Base-by-base conservation (phyloP, 352 stramenopile species). In the Phytophthora pseudosyringae region DNA sequence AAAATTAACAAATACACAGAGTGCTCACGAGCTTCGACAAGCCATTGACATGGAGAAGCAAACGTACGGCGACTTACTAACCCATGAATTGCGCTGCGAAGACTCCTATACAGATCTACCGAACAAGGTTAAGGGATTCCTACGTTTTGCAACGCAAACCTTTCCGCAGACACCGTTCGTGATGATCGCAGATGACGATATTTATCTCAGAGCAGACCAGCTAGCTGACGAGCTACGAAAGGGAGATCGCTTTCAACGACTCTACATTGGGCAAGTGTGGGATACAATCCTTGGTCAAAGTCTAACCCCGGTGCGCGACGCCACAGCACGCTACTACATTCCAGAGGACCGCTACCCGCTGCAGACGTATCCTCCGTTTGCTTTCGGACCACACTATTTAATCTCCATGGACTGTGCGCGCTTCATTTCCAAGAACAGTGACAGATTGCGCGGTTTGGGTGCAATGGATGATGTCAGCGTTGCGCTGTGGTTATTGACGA, bases 151-250 rank as follows among this genome's bases (percentile, higher is more conserved):
- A 0, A 15, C 35, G 7, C 1, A 50, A 7, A 39, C 0, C 2
- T 71, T 56, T 13, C 15, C 57, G 11, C 38, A 48, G 8, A 57
- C 64, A 11, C 46, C 61, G 32, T 88, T 83, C 33, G 48, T 86
- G n/a, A 81, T 88, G 73, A 75, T 88, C 21, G 58, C 64, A 9
- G 79, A 88, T 46, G 78, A 88, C 39, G 78, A 88, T 43, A 75
- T 88, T 35, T 88, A 85, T 29, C 65, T 88, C 0, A 56, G 71
- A 38, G 52, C 69, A 3, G 61, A 76, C 32, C 25, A 15, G 4
- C 39, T 76, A 2, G 36, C 29, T 1, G 38, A 50, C 5, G 25
- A 61, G 3, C 31, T 76, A 3, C 40, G 32, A 15, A 38, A 58
- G 8, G 18, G 36, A 39, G 26, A 29, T 11, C 35, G 12, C 6